Conservation (phyloP, 331 rosid species). For the Telfairia occidentalis region DNA sequence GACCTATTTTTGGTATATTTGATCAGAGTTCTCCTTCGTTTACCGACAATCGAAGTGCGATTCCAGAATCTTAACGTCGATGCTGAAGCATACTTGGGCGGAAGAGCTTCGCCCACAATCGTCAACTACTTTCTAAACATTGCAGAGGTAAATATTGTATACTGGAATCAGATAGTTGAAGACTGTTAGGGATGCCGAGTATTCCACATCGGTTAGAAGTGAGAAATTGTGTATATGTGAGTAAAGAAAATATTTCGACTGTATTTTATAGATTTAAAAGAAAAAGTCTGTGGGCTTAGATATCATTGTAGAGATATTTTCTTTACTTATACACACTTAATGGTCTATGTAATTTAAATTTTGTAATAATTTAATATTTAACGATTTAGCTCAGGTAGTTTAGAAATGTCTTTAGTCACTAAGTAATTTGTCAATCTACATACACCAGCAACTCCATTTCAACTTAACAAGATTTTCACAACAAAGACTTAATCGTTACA, state of each 20-base stretch:
- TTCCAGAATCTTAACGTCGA: conserved; percentile 27
- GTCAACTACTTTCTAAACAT: conserved; percentile 16
- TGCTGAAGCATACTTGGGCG: conserved; percentile 23
- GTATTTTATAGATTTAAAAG: neutral
- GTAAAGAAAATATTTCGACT: neutral
- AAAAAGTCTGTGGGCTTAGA: neutral
- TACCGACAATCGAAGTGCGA: conserved; percentile 32
- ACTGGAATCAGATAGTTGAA: too few species aligned
- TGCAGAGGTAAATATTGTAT: conserved; percentile 13
- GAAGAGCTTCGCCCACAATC: conserved; percentile 24
- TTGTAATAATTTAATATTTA: neutral
- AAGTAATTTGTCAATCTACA: neutral
- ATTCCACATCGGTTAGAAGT: neutral
- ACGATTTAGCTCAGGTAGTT: neutral
- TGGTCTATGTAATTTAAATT: too few species aligned
- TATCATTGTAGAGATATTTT: too few species aligned
- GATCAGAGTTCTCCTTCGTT: conserved; percentile 18
- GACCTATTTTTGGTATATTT: neutral
- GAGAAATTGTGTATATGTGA: neutral
- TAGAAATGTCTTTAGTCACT: too few species aligned
- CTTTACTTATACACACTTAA: too few species aligned
- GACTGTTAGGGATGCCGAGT: too few species aligned
- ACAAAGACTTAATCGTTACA: neutral
- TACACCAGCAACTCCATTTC: neutral
- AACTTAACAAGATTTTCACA: neutral